Evolutionary conservation across 1,284 basidiomycete species (phyloP), one percentile per base, ranked within the genome.

Genomic region (Mrakiaceae sp.): DNA sequence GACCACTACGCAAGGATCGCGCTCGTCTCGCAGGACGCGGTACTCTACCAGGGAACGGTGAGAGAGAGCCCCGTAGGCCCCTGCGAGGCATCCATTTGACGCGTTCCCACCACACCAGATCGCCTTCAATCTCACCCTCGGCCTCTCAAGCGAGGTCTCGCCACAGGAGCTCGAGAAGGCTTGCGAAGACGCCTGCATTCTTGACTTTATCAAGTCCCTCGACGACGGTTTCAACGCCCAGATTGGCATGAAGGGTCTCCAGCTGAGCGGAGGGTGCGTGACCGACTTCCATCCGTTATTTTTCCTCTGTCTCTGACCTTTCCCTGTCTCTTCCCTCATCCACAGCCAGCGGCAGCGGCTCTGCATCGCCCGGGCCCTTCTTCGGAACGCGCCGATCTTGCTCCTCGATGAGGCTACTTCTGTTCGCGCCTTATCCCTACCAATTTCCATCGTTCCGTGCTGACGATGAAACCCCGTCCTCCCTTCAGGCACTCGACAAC

Each of bases 1-100:
- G 67, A 72, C 9, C 70, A 76, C 42, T 72, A 78, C 11, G 69
- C 67, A 27, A 69, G 73, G 63, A 78, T 79, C 70, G 77, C 76
- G 2, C 75, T 76, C 61, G 78, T 79, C 51, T 75, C 75, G 51
- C 79, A 80, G 64, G 77, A 79, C 54, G 73, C 78, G 0, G 73
- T 77, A n/a, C 68, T 80, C 40, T 79, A 76, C 69, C 74, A 72
- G 60, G 74, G 72, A 27, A 71, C 72, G 0, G 69, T 74, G 16
- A 57, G 72, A 59, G 27, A 27, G 27, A 27, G 27, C 27, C 27
- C 1, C 39, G 16, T 27, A 27, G 27, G 27, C 27, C 27, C 27
- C 27, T 27, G 27, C 27, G 27, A 42, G 4, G 39, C 53, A 6
- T 42, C n/a, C n/a, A n/a, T 52, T 52, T 12, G 51, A 52, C 6